A percentile compares a stretch with the other conserved stretches of the same genome.
Conservation (phyloP, 139 green algal species). For the Spirogloea muscicola region DNA sequence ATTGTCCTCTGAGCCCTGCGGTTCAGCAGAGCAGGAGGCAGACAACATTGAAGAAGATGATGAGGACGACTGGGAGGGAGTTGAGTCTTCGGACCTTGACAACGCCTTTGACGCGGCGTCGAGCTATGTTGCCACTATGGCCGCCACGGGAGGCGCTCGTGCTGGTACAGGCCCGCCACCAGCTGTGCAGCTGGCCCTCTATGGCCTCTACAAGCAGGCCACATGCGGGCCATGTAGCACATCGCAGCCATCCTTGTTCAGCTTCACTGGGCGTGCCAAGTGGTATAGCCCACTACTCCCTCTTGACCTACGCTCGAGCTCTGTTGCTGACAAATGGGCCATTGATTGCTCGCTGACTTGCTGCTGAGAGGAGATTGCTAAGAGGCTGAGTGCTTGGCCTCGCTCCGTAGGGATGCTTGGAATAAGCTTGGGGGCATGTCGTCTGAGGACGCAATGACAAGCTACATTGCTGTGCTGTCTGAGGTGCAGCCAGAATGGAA, state of each 20-base stretch:
- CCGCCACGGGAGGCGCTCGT: neutral
- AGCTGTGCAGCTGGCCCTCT: constrained; percentile 20
- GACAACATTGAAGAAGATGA: neutral
- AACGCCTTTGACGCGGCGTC: constrained; percentile 20
- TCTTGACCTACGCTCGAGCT: neutral
- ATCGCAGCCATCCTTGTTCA: constrained; percentile 16
- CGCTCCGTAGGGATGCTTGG: constrained; percentile 18
- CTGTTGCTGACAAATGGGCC: neutral
- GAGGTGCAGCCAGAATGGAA: too few relatives aligned
- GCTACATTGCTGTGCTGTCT: constrained; percentile 24
- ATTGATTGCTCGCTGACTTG: neutral
- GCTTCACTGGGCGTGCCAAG: constrained; percentile 18
- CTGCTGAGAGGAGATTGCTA: neutral
- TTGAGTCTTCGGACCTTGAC: constrained; percentile 24
- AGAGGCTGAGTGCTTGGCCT: neutral
- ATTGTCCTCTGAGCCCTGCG: too few relatives aligned
- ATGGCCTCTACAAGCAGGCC: constrained; percentile 34
- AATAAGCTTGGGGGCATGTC: constrained; percentile 24
- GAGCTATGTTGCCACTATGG: constrained; percentile 8
- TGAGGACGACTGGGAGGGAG: constrained; percentile 34
- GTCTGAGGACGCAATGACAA: constrained; percentile 12
- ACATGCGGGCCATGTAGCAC: constrained; percentile 9
- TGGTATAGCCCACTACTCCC: constrained; percentile 9
- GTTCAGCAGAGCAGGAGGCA: too few relatives aligned
- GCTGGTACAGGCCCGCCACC: too few relatives aligned